Evolutionary conservation across 768 basidiomycete species (phyloP), one percentile per base, ranked within the genome.

Genomic region (Exsudoporus frostii): DNA sequence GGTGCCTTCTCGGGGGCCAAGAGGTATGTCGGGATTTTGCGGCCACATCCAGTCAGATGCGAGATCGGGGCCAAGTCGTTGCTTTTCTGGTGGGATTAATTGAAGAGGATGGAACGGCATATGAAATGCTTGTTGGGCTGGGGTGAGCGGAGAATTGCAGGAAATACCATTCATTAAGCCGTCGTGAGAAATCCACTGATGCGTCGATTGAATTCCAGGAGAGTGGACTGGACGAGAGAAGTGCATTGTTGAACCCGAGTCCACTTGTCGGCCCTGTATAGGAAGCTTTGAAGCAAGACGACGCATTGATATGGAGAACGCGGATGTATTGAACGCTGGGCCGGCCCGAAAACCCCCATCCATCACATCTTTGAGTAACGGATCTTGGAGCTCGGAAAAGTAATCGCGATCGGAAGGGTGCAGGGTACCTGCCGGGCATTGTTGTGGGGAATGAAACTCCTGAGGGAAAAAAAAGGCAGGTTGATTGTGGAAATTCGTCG

Each of bases 201-300:
- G 50, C 29, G 58, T 48, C 41, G 60, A 47, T 38, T 59, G 63
- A 29, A 52, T 60, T 55, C 27, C 60, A 40, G 50, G 52, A 45
- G 57, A 52, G 33, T 51, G 54, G 39, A 39, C 20, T n/a, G 46
- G 46, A 25, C 51, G 51, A 50, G 55, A 39, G 53, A 58, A 27
- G 27, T 56, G 41, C 17, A 34, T 37, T 25, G 50, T 37, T 34
- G 61, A 54, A 49, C 60, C 63, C 14, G 57, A 53, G 15, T 63
- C 62, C 40, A 57, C 38, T 20, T 62, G 66, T 45, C 61, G 56
- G 34, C 49, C 50, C 10, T 66, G 54, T 19, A 48, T 36, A 41
- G 73, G 63, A 39, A 63, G 59, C 22, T 69, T 72, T 17, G 69
- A 65, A 43, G 68, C 54, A 33, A 69, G 57, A 19, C 65, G 71